Evolutionary conservation across 2,329 filamentous ascomycete species (phyloP).

Genomic region (Paraphoma sp.): DNA sequence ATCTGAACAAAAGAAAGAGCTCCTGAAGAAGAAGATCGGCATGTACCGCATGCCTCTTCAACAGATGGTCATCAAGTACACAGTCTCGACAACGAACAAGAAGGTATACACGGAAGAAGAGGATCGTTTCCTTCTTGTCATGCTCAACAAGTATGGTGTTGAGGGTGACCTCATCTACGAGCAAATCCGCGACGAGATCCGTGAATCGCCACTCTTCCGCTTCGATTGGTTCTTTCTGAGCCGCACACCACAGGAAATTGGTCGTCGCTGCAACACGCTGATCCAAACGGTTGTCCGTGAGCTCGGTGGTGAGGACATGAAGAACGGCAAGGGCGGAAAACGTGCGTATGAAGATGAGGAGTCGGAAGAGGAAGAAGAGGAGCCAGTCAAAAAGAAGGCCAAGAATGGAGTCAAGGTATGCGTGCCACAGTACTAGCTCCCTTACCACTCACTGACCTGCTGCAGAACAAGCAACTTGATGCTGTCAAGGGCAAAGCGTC

Average conservation of each 20-base stretch:
- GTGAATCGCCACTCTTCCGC: constrained; percentile 90
- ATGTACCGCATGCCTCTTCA: constrained; percentile 97
- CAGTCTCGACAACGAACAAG: constrained; percentile 98
- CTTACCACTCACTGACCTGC: constrained; percentile 15
- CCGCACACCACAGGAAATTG: constrained; percentile 89
- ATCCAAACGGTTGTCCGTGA: constrained; percentile 94
- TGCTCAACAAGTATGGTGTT: constrained; percentile 89
- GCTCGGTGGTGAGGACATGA: constrained; percentile 71
- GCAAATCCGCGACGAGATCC: constrained; percentile 94
- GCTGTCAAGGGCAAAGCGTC: constrained; percentile 81
- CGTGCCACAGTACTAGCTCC: constrained; percentile 3
- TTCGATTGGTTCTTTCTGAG: constrained; percentile 99
- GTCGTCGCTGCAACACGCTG: constrained; percentile 89
- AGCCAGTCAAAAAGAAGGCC: constrained; percentile 93
- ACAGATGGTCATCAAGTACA: constrained; percentile 98
- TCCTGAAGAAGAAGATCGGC: constrained; percentile 92
- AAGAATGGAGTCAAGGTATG: constrained; percentile 88
- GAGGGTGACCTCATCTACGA: constrained; percentile 92
- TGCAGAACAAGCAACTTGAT: constrained; percentile 90
- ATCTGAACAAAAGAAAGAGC: constrained; percentile 89
- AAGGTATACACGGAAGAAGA: constrained; percentile 99
- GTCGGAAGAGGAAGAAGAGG: constrained; percentile 75
- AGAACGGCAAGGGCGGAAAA: constrained; percentile 72
- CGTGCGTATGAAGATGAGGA: constrained; percentile 83
- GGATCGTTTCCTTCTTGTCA: constrained; percentile 91